A percentile compares a stretch with the other conserved stretches of the same genome.
Conservation (phyloP, 2,329 filamentous ascomycete species). For the Scedosporium apiospermum region DNA sequence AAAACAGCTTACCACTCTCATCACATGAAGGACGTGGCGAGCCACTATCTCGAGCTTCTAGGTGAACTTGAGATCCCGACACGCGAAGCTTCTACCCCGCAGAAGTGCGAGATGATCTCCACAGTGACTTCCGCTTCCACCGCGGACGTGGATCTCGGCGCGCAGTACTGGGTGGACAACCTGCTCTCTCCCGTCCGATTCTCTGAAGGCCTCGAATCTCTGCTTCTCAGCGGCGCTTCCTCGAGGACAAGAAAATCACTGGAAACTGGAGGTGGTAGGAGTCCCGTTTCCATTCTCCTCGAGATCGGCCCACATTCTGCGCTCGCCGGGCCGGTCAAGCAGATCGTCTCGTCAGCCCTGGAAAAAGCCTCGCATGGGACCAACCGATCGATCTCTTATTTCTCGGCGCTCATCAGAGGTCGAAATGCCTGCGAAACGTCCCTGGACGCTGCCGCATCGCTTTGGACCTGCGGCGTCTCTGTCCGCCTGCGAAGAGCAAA, state of each 20-base stretch:
- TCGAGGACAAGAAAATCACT: background rate
- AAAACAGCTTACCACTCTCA: conserved; percentile 18
- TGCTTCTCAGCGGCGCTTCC: background rate
- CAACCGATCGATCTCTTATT: background rate
- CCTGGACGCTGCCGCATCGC: background rate
- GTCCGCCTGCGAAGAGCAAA: background rate
- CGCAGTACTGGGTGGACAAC: conserved; percentile 20
- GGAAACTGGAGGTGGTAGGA: background rate
- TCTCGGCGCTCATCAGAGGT: background rate
- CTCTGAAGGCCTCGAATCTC: conserved; percentile 9
- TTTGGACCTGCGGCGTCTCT: background rate
- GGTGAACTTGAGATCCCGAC: background rate
- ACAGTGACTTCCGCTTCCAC: background rate
- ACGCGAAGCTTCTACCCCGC: too few species aligned
- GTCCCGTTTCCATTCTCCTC: background rate
- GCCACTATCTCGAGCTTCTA: conserved; percentile 14
- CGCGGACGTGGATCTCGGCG: background rate
- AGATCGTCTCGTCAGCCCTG: conserved; percentile 1
- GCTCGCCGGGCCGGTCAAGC: conserved; percentile 12
- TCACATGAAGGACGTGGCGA: conserved; percentile 20
- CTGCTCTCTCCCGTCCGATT: conserved; percentile 20
- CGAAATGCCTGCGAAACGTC: background rate
- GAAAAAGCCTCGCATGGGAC: background rate
- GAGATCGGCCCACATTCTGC: conserved; percentile 16
- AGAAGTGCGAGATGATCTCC: background rate